These are phyloP conservation scores for Dactylellina cionopaga DNA, from an alignment of 2,329 filamentous ascomycete genomes.

Conservation along the genomic window DNA sequence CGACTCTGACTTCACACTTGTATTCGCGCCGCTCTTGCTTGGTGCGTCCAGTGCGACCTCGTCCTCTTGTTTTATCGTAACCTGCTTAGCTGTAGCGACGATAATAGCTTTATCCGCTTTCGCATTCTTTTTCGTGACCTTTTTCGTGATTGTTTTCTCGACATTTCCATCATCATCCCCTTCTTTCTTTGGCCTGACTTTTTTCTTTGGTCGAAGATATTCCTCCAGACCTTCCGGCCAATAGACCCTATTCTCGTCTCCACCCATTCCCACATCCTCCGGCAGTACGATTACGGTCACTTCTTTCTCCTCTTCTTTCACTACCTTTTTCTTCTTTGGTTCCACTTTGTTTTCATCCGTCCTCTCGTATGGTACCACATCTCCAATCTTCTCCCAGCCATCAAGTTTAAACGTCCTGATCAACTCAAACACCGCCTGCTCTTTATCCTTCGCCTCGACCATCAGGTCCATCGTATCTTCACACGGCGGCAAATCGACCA, in stretches of 20 bases:
- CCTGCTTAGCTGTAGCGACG: too few species aligned
- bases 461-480: slow-evolving; percentile 89
- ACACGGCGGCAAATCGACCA: slow-evolving; percentile 83
- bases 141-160: not conserved
- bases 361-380: slow-evolving; percentile 77
- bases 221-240: slow-evolving; percentile 92
- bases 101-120: too few species aligned
- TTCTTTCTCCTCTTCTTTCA: slow-evolving; percentile 59
- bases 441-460: slow-evolving; percentile 98
- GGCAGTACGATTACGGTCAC: slow-evolving; percentile 66
- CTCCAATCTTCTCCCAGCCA: slow-evolving; percentile 70
- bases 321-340: slow-evolving; percentile 62
- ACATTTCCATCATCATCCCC: slow-evolving; percentile 59
- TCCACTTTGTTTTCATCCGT: slow-evolving; percentile 75
- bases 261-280: slow-evolving; percentile 86
- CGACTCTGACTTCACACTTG: too few species aligned
- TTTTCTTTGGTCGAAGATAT: slow-evolving; percentile 84
- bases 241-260: slow-evolving; percentile 81
- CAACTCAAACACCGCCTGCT: slow-evolving; percentile 92
- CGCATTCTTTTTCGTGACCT: not conserved
- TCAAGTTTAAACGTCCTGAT: slow-evolving; percentile 89
- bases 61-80: too few species aligned
- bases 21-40: too few species aligned
- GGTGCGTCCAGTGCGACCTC: too few species aligned
- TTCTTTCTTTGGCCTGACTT: slow-evolving; percentile 70